Base-by-base conservation (phyloP, 768 basidiomycete genomes). In the Cystobasidiopsis lactophilus region DNA sequence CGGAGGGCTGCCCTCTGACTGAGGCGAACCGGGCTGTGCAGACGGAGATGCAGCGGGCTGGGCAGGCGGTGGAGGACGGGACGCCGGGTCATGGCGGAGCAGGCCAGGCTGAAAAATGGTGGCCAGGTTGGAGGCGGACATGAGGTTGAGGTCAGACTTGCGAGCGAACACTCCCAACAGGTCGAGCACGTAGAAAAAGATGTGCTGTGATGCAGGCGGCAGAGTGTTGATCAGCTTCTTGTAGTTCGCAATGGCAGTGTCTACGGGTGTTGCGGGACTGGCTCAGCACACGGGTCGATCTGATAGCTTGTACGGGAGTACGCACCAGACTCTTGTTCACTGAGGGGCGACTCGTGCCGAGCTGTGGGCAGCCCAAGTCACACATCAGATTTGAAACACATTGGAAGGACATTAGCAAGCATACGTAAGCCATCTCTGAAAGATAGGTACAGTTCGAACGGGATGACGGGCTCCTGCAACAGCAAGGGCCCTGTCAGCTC, bases 41-140 rank as follows among this genome's bases (percentile, higher is more conserved):
- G 51, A 11, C 35, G 14, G 27, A 5, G 41, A 41, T 18, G 35
- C 9, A 37, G 35, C n/a, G 18, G 18, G 19, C 14, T 48, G 23
- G 13, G 19, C 23, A 21, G 21, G 23, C 19, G 19, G 5, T 16
- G 46, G 46, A 16, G 29, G 11, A 26, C 16, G 72, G 67, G 33
- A 9, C 11, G 41, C 14, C 19, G 56, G 54, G n/a, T 39, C 2
- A 86, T 82, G 65, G 88, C 85, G 85, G 54, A 98, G 78, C 3
- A 98, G 71, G 18, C 89, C 93, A 0, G 93, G 93, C 53, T 88
- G 82, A 68, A 98, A 98, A 58, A 96, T 91, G 43, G 91, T 82
- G 18, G 91, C 93, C 19, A 98, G 77, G 69, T 98, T 91, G 85
- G 64, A 24, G 21, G 91, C 82, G 0, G 82, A 89, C 91, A 98